Evolutionary conservation across 345 rosid genomes (phyloP), one percentile per base, ranked within the genome.

Genomic region (Lumnitzera racemosa): DNA sequence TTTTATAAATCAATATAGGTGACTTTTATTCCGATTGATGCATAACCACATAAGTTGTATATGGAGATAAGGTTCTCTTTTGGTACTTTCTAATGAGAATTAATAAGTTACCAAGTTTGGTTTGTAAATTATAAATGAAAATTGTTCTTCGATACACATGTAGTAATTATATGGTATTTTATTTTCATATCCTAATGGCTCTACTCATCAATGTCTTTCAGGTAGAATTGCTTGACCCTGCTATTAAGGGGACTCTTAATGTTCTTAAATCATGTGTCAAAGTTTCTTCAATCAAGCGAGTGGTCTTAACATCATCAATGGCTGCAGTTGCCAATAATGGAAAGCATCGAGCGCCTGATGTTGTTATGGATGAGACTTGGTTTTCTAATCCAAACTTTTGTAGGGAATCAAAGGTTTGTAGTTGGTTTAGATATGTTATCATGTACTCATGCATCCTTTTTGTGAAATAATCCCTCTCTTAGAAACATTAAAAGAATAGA

Each of bases 181-280:
- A 27, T 27, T 27, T 50, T 48, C 13, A 13, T 23, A 27, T 27
- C 31, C 31, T 27, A 27, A 27, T 27, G 31, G 63, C 46, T 24
- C 41, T 64, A 13, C 23, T 27, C 11, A 23, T 48, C 25, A 8
- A 14, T 51, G 31, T 55, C 20, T 70, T 74, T 61, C 81, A 91
- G 98, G 81, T 68, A 43, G 95, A 91, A 67, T 73, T 89, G 70
- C 63, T 89, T 63, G 96, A 83, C 67, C 98, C 92, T 68, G 96
- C 98, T 0, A 76, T 91, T 61, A 89, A 83, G 58, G 98, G 96
- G 48, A 91, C 98, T 36, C 75, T 89, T 46, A 91, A 91, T 74
- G 95, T 91, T 61, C 82, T 89, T 51, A 82, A 67, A 15, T 80
- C 96, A 0, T 91, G 96, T 70, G 66, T 77, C 23, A 91, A 85